Evolutionary conservation across 176 grass and related monocot species (phyloP), one percentile per base, ranked within the genome.

Genomic region (Raddia distichophylla): DNA sequence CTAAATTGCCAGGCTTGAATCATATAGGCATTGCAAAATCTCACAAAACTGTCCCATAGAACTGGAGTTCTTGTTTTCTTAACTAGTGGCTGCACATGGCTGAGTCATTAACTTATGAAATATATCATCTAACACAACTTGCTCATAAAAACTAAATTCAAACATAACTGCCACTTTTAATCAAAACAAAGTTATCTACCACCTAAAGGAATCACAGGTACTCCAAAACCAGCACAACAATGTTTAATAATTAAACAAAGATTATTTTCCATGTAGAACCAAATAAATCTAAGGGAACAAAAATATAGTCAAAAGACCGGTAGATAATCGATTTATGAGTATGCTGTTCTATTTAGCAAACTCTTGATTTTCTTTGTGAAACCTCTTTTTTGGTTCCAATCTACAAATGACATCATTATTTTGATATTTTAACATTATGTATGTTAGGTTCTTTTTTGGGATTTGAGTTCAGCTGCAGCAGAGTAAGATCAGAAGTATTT

Each of bases 381-480:
- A 13, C 3, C 11, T 46, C 69, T 7, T 76, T 76, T 6, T 71
- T 14, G 4, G 10, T 48, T 49, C 5, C 75, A 78, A 51, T 8
- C n/a, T 74, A 65, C 5, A 54, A 73, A 32, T 19, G 27, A 54
- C 45, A 42, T 67, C 10, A 34, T 37, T 67, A 64, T 79, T 56
- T 27, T 85, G n/a, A 89, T 71, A 50, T 71, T 45, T 74, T 15
- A 59, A 67, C 80, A 55, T 37, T 68, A 18, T 46, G 8, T 86
- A 55, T 86, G 40, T 54, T 66, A 95, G 96, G 93, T 79, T 75
- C 92, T 16, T 88, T 93, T 58, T 47, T 95, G 47, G 86, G 82
- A 60, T 77, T 89, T 87, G 87, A 93, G 70, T 89, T 91, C 61
- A 86, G 90, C 75, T 82, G 74, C 71, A 87, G 70, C 80, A 91